Evolutionary conservation across 345 rosid genomes (phyloP).

Genomic region (Euclidium syriacum): DNA sequence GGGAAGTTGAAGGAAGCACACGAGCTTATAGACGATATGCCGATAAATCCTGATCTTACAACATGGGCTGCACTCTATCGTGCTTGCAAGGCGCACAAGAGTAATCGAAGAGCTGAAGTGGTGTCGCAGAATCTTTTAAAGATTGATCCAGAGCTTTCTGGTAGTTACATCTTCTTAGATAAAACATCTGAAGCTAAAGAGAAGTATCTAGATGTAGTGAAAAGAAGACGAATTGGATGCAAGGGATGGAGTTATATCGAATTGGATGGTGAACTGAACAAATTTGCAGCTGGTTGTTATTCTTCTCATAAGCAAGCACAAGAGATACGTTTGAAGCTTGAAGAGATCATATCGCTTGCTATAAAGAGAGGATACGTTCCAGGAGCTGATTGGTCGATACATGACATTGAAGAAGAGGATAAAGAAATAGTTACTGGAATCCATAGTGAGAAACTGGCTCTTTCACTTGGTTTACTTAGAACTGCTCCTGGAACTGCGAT

Average conservation of each 20-base stretch:
- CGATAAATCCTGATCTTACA: constrained; percentile 48
- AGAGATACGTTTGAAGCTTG: constrained; percentile 40
- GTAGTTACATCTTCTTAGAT: constrained; percentile 45
- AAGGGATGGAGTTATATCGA: constrained; percentile 54
- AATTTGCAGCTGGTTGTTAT: constrained; percentile 55
- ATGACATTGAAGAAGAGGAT: constrained; percentile 65
- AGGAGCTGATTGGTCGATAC: constrained; percentile 56
- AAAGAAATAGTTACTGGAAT: constrained; percentile 48
- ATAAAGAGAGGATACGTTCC: constrained; percentile 44
- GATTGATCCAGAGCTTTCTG: constrained; percentile 52
- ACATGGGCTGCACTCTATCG: constrained; percentile 59
- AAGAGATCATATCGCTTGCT: constrained; percentile 39
- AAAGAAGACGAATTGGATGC: constrained; percentile 40
- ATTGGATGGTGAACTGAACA: constrained; percentile 41
- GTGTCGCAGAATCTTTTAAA: constrained; percentile 40
- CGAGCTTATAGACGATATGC: constrained; percentile 42
- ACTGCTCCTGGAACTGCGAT: constrained; percentile 36
- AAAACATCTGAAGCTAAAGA: constrained; percentile 43
- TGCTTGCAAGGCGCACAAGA: constrained; percentile 51
- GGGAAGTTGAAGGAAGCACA: constrained; percentile 50
- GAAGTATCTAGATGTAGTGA: constrained; percentile 40
- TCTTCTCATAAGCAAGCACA: constrained; percentile 31
- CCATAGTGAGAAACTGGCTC: constrained; percentile 68
- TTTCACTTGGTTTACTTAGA: constrained; percentile 48
- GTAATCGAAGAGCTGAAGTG: constrained; percentile 36